Evolutionary conservation across 495 filamentous ascomycete genomes (phyloP), one percentile per base, ranked within the genome.

Genomic region (Penicillium pancosmium): DNA sequence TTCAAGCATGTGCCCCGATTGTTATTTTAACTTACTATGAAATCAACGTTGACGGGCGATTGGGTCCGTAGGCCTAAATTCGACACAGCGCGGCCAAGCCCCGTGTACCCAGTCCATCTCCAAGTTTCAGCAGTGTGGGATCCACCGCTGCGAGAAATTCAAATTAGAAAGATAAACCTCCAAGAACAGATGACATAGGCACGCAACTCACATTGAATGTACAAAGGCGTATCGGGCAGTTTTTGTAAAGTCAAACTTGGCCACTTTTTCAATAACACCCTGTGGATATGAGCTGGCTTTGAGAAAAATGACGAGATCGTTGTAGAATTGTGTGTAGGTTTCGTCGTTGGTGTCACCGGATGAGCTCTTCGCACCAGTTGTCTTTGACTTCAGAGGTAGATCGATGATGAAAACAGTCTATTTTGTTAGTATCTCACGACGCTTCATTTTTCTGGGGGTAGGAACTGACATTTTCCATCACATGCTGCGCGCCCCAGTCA

Each of bases 321-420:
- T 73, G 35, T 83, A 86, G 68, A 97, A 97, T 3, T 64, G 52
- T 0, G 87, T 85, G 23, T 85, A 27, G 11, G 23, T 48, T 12
- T 48, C 46, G 10, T 16, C 16, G n/a, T 44, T 44, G n/a, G 41
- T 16, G 16, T 44, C 7, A 9, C 5, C 16, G 3, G 41, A 44
- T 12, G n/a, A 44, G 16, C 41, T 27, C 21, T 48, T 10, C 46
- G 10, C 19, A 5, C 11, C 46, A 13, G 23, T 27, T 31, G 23
- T 73, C 56, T 4, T 71, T 60, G 8, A 6, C 1, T 82, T 75
- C 23, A 82, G 80, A 0, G 92, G 92, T 10, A 97, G 82, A 67
- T 97, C 92, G 58, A 97, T 90, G 5, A 96, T 68, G 62, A 96
- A 97, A 3, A 90, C 84, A 60, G 84, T 88, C 82, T 87, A 47